Evolutionary conservation across 2,329 filamentous ascomycete genomes (phyloP).

Genomic region (Exophiala phaeomuriformis): DNA sequence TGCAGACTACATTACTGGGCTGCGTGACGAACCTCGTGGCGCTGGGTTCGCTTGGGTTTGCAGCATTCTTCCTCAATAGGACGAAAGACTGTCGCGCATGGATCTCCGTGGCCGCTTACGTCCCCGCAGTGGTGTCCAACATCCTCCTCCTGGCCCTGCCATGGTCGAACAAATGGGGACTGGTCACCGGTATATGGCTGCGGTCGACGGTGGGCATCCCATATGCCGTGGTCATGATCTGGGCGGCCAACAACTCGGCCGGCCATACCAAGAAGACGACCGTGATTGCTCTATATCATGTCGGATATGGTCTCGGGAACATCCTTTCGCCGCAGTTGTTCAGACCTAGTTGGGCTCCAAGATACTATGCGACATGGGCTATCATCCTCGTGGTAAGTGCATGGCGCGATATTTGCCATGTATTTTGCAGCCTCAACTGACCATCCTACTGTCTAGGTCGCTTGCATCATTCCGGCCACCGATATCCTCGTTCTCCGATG

Average conservation of each 20-base stretch:
- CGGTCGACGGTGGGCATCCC: constrained; percentile 34
- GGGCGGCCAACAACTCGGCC: constrained; percentile 40
- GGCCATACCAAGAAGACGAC: constrained; percentile 58
- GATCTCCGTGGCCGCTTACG: constrained; percentile 31
- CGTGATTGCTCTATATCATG: constrained; percentile 53
- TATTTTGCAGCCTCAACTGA: constrained; percentile 23
- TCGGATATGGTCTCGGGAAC: constrained; percentile 54
- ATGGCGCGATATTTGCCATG: constrained; percentile 27
- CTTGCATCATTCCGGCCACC: constrained; percentile 35
- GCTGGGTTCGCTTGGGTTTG: constrained; percentile 28
- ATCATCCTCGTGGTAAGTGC: constrained; percentile 30
- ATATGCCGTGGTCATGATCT: constrained; percentile 37
- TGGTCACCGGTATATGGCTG: constrained; percentile 36
- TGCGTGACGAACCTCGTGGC: constrained; percentile 28
- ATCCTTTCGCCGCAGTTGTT: constrained; percentile 58
- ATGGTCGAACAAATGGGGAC: constrained; percentile 36
- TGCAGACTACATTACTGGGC: constrained; percentile 48
- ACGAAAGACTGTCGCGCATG: constrained; percentile 27
- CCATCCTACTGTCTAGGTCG: constrained; percentile 31
- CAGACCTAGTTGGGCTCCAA: constrained; percentile 44
- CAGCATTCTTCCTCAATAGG: constrained; percentile 30
- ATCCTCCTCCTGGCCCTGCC: constrained; percentile 34
- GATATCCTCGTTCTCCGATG: constrained; percentile 37
- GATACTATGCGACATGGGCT: constrained; percentile 34
- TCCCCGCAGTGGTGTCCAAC: constrained; percentile 34